Conservation (phyloP, 768 basidiomycete species). For the Plicaturopsis crispa region DNA sequence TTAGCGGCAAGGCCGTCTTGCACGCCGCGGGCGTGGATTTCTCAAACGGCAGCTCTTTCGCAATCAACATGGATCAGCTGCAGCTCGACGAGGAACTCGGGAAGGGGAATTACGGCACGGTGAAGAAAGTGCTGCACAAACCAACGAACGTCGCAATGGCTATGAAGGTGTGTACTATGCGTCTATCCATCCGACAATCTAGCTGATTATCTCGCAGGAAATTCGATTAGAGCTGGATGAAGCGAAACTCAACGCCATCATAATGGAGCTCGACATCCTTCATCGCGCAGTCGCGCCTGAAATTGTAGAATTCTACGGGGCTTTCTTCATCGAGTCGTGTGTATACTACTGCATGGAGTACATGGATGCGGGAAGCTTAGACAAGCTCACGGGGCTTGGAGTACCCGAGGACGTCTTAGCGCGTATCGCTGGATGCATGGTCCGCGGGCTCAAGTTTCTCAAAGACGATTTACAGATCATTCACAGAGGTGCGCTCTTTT, state of each 20-base stretch:
- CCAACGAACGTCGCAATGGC: conserved; percentile 97
- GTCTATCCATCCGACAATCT: conserved; percentile 1
- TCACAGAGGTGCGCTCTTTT: conserved; percentile 47
- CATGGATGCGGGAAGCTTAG: conserved; percentile 98
- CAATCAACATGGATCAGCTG: conserved; percentile 93
- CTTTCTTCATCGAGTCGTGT: conserved; percentile 99
- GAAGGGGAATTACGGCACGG: conserved; percentile 94
- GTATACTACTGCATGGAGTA: conserved; percentile 99
- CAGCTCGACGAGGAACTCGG: conserved; percentile 90
- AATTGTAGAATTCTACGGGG: conserved; percentile 98
- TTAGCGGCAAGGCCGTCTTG: conserved; percentile 86
- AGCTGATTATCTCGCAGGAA: conserved; percentile 51
- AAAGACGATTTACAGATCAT: conserved; percentile 92
- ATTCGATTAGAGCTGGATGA: conserved; percentile 94
- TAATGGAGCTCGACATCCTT: conserved; percentile 98
- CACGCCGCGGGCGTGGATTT: conserved; percentile 84
- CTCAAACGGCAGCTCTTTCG: conserved; percentile 81
- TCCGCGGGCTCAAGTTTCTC: conserved; percentile 86
- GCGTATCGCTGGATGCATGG: conserved; percentile 75
- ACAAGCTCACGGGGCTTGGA: conserved; percentile 61
- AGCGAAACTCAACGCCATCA: conserved; percentile 88
- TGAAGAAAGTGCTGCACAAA: conserved; percentile 90
- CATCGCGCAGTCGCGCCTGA: conserved; percentile 87
- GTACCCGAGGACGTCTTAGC: conserved; percentile 78
- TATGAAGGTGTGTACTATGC: conserved; percentile 75